Base-by-base conservation (phyloP, 306 rosid species). In the Macrotyloma uniflorum region DNA sequence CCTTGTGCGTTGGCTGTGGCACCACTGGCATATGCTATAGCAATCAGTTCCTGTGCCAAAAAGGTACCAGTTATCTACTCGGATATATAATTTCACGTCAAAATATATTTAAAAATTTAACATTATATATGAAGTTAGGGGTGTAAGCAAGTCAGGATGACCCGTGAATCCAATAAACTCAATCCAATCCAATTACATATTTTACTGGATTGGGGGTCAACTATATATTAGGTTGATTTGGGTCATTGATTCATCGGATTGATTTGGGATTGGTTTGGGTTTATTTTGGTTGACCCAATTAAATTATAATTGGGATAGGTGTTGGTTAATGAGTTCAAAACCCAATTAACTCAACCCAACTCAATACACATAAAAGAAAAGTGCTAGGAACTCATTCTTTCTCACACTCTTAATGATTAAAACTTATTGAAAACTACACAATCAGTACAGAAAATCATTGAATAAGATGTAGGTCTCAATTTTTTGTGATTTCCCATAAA, bases 1-100 rank as follows among this genome's bases (percentile, higher is more conserved):
- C 99, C 99, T 26, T 95, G 98, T 87, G 98, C 98, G 71, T 86
- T 95, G 87, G 99, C 99, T 61, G 99, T 89, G 74, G 97, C 99
- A 79, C 99, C 99, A 43, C 83, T 95, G 89, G 97, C 93, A 59
- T 91, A 95, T 77, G 99, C 99, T 74, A 93, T 85, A 85, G 99
- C 99, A 76, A 91, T 95, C 78, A 93, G 99, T 73, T 87, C 99
- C 64, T 93, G 97, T 45, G 99, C 98, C 32, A 93, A 71, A 77
- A 91, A 93, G 99, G 99, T 95, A 91, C 55, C 15, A 10, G 22
- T 80, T 38, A 65, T 35, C 63, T 40, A 57, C 67, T 23, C 40
- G 14, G 2, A 50, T 62, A 57, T 76, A 68, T 67, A 36, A 66
- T 36, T 71, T 33, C 67, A 67, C 6, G 50, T 69, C 62, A 46